Evolutionary conservation across 208 protist genomes (phyloP).

Genomic region (Sergeia podlipaevii): DNA sequence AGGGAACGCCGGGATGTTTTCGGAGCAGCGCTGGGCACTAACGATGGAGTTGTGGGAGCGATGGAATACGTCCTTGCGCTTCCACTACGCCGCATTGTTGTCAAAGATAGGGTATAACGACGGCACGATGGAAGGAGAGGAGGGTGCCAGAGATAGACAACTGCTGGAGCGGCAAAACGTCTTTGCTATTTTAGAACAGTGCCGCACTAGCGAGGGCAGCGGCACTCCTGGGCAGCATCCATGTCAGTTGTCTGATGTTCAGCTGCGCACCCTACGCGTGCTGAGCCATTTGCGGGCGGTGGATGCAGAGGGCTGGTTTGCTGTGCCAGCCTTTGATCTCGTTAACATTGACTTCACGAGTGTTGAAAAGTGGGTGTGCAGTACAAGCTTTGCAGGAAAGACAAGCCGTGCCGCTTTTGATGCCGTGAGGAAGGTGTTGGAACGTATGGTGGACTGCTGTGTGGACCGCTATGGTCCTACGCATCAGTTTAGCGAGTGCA

Average conservation of each 20-base stretch:
- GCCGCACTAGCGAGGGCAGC: too few relatives aligned
- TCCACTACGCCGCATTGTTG: too few relatives aligned
- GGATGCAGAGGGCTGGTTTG: slow-evolving; percentile 72
- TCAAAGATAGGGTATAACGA: too few relatives aligned
- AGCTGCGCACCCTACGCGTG: slow-evolving; percentile 35
- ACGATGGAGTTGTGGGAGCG: too few relatives aligned
- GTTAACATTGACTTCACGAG: slow-evolving; percentile 75
- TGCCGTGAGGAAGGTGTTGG: slow-evolving; percentile 55
- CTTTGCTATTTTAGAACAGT: too few relatives aligned
- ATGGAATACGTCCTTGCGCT: too few relatives aligned
- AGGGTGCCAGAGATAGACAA: too few relatives aligned
- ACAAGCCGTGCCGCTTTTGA: slow-evolving; percentile 58
- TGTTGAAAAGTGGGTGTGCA: slow-evolving; percentile 49
- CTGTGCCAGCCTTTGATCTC: slow-evolving; percentile 70
- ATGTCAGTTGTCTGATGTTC: slow-evolving; percentile 35
- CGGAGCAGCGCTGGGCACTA: too few relatives aligned
- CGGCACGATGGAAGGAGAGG: too few relatives aligned
- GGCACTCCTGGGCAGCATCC: too few relatives aligned
- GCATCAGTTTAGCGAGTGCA: slow-evolving; percentile 55
- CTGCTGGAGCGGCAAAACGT: too few relatives aligned
- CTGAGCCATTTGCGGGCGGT: slow-evolving; percentile 36
- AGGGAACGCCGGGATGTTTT: too few relatives aligned
- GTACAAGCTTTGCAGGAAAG: slow-evolving; percentile 44
- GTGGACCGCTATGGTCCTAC: slow-evolving; percentile 71
- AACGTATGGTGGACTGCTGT: slow-evolving; percentile 83